Percentiles rank a stretch among this genome's conserved stretches.
phyloP scores from a whole-genome alignment of 164 flowering plant species.

The Aristolochia californica region DNA sequence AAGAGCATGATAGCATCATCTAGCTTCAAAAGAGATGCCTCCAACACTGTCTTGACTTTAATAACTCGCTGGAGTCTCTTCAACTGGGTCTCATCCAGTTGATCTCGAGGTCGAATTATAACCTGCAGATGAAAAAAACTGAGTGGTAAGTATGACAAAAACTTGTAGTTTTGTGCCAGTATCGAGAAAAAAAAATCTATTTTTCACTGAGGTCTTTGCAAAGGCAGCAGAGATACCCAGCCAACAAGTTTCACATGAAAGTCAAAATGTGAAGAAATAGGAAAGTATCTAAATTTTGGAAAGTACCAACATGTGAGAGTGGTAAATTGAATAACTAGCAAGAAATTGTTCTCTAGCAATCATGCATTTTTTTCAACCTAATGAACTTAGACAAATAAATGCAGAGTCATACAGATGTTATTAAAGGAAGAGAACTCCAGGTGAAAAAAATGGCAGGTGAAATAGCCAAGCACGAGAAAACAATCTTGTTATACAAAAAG shows the following conservation, averaged over 20 bases:
- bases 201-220: too few relatives aligned
- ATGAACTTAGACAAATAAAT: too few relatives aligned
- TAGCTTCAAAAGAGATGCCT: conserved; percentile 43
- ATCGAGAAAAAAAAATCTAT: not conserved
- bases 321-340: too few relatives aligned
- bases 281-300: not conserved
- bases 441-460: too few relatives aligned
- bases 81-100: conserved; percentile 15
- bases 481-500: too few relatives aligned
- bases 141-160: not conserved
- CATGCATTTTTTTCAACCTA: too few relatives aligned
- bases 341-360: too few relatives aligned
- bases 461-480: too few relatives aligned
- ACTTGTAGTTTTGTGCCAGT: not conserved
- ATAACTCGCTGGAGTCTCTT: conserved; percentile 13
- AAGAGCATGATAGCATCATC: conserved; percentile 65
- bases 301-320: too few relatives aligned
- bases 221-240: not conserved
- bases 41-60: conserved; percentile 24
- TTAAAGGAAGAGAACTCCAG: too few relatives aligned
- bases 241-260: too few relatives aligned
- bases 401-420: too few relatives aligned
- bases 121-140: conserved; percentile 23
- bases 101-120: conserved; percentile 22
- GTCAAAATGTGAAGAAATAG: not conserved